These are phyloP conservation scores for Mallotus repandus DNA, from an alignment of 441 rosid species.

Conservation along the genomic window DNA sequence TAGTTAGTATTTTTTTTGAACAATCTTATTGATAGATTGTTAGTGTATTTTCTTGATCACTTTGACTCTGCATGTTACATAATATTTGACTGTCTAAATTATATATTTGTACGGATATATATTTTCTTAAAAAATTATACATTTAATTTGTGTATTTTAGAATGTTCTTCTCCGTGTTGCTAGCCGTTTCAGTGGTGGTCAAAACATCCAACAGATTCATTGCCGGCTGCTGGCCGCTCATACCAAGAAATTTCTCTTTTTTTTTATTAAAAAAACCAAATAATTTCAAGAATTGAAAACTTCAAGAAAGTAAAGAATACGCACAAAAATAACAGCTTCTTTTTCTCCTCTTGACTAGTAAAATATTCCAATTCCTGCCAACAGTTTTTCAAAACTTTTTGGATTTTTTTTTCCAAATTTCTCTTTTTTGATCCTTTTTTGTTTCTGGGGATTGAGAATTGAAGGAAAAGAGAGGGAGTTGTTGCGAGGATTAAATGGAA, in stretches of 20 bases:
- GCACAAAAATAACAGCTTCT: neutral
- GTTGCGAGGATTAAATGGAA: constrained; percentile 49
- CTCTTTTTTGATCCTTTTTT: neutral
- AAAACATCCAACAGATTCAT: neutral
- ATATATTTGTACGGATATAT: no score
- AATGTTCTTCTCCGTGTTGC: neutral
- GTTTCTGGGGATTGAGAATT: neutral
- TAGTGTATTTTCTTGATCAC: no score
- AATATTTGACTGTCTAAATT: no score
- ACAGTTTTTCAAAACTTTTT: neutral
- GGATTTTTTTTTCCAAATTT: neutral
- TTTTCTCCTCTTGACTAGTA: neutral
- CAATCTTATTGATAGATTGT: no score
- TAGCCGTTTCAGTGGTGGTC: constrained; percentile 1
- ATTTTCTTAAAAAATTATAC: no score
- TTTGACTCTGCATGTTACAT: no score
- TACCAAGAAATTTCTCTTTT: neutral
- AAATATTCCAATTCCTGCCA: neutral
- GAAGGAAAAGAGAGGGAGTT: constrained; percentile 2
- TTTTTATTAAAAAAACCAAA: neutral
- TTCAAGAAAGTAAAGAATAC: no score
- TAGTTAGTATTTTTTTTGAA: no score
- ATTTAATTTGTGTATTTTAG: neutral
- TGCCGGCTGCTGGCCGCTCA: constrained; percentile 3
- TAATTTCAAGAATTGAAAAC: neutral